These are phyloP conservation scores for Orobanche coerulescens DNA, from an alignment of 257 asterid species.

Conservation along the genomic window DNA sequence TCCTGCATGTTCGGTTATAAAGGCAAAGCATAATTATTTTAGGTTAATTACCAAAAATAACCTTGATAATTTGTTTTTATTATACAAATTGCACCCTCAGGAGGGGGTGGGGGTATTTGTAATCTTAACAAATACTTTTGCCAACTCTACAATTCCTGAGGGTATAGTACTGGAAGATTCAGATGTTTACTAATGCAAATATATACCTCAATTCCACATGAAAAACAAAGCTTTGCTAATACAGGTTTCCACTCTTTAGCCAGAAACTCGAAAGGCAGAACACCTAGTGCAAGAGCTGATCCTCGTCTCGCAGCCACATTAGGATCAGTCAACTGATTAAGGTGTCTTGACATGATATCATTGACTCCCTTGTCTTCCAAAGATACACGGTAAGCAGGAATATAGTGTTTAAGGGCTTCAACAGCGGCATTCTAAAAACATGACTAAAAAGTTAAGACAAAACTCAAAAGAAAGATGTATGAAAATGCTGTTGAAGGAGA, in stretches of 20 bases:
- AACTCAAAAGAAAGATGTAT: conserved; percentile 11
- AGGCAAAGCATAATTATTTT: background rate
- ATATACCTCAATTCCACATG: conserved; percentile 78
- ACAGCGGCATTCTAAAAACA: conserved; percentile 63
- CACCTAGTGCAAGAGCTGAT: conserved; percentile 80
- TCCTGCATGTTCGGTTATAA: conserved; percentile 45
- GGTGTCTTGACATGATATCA: conserved; percentile 54
- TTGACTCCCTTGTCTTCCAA: conserved; percentile 40
- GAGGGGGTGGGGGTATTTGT: background rate
- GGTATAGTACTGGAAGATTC: conserved; percentile 7
- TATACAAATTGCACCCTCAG: background rate
- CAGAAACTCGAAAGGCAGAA: conserved; percentile 65
- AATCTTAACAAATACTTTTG: background rate
- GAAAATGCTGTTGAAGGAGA: conserved; percentile 15
- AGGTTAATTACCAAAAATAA: background rate
- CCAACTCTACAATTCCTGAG: background rate
- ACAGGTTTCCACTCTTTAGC: conserved; percentile 62
- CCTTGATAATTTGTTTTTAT: background rate
- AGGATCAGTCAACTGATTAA: conserved; percentile 70
- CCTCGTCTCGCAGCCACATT: conserved; percentile 96
- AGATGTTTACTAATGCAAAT: conserved; percentile 20
- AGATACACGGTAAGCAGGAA: conserved; percentile 47
- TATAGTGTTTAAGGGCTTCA: conserved; percentile 62
- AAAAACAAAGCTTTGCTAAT: conserved; percentile 54
- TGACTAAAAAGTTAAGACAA: conserved; percentile 18